Base-by-base conservation (phyloP, 2,329 filamentous ascomycete species). In the Parastagonospora nodorum region DNA sequence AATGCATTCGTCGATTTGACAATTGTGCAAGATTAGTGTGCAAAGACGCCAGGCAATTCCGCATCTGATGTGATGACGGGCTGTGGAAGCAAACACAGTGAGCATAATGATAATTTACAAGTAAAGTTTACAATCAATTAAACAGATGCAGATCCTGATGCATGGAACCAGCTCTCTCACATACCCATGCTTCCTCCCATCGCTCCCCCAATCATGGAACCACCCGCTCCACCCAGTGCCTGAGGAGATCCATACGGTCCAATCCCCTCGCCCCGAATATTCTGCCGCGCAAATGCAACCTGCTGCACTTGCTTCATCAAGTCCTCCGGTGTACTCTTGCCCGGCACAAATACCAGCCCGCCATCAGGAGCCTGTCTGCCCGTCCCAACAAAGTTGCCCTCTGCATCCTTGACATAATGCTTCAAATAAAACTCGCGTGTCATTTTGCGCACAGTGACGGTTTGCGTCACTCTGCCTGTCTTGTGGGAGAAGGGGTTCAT, bases 301-400 rank as follows among this genome's bases (percentile, higher is more conserved):
- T 63, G 58, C 8, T 56, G 42, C 1, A 68, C 63, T 54, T 71
- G 64, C 43, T 46, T 48, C 50, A 69, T 24, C 33, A 71, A 19
- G 27, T 72, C 66, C 33, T 66, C 64, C 1, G 58, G 51, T 3
- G 61, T 69, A 12, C 62, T 57, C 50, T 68, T 68, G 4, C 55
- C 55, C 0, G 66, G 63, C 11, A 69, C 67, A 45, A 70, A 70
- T 0, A 72, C 64, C 29, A 69, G 35, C 0, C 53, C 63, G 0
- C 55, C 57, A 55, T 71, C 66, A 8, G 49, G 55, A 1, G 67
- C 67, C 1, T 58, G 53, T 7, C 39, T 54, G 19, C 58, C 54
- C 0, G 64, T 69, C 0, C 68, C 65, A 1, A 69, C 24, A 30
- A 64, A 71, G 2, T 66, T 69, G 1, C 68, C 69, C 2, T 68